Evolutionary conservation across 306 rosid species (phyloP).

Genomic region (Alnus rubra): DNA sequence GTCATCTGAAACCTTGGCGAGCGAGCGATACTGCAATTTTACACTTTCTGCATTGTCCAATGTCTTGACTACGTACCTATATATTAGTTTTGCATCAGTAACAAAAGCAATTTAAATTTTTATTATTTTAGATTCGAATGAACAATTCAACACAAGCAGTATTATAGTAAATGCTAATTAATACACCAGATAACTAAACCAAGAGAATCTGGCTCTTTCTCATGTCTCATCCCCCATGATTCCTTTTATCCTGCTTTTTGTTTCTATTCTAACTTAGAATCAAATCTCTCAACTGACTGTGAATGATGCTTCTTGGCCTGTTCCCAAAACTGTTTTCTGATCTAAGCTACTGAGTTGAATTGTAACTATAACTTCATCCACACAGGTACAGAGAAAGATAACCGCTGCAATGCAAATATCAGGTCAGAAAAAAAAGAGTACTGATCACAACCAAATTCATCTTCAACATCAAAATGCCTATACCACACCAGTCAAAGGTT

Average conservation of each 20-base stretch:
- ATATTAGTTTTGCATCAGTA: slow-evolving; percentile 20
- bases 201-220: background rate
- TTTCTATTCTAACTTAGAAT: background rate
- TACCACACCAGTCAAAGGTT: background rate
- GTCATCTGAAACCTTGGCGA: slow-evolving; percentile 71
- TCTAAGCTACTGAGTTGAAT: background rate
- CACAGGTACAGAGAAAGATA: background rate
- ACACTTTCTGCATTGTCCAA: slow-evolving; percentile 99
- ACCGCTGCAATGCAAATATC: background rate
- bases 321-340: background rate
- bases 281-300: background rate
- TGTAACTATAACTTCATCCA: background rate
- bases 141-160: background rate
- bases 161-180: background rate
- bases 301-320: background rate
- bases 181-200: background rate
- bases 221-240: background rate
- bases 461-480: background rate
- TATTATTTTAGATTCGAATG: background rate
- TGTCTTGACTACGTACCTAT: slow-evolving; percentile 98
- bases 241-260: background rate
- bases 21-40: slow-evolving; percentile 95
- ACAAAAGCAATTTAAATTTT: slow-evolving; percentile 15
- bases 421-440: background rate
- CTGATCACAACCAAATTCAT: background rate